Conservation (phyloP, 2,329 filamentous ascomycete species). For the Aaosphaeria arxii region DNA sequence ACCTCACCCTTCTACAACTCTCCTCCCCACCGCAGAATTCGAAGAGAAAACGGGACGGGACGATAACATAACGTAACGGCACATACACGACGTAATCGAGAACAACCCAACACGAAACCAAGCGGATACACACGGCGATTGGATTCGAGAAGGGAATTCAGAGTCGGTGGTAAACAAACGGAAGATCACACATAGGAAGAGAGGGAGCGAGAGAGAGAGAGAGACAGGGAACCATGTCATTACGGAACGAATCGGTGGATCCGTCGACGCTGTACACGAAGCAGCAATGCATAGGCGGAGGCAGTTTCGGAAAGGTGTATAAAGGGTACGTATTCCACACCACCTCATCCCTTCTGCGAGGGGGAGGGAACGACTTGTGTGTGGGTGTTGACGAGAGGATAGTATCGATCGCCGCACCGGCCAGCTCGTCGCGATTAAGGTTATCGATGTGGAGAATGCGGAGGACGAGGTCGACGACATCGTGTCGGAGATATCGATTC, state of each 20-base stretch:
- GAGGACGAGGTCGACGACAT: constrained; percentile 99
- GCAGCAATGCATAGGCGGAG: constrained; percentile 67
- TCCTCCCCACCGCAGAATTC: too few relatives aligned
- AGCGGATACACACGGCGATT: too few relatives aligned
- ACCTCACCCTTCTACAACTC: too few relatives aligned
- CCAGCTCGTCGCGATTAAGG: constrained; percentile 93
- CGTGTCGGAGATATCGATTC: constrained; percentile 96
- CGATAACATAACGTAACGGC: too few relatives aligned
- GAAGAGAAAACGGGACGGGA: too few relatives aligned
- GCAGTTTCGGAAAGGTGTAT: constrained; percentile 98
- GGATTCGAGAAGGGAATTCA: neutral
- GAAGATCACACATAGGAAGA: neutral
- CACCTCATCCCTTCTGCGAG: neutral
- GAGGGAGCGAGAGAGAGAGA: too few relatives aligned
- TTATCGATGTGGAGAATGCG: constrained; percentile 98
- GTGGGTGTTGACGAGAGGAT: neutral
- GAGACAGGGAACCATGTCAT: too few relatives aligned
- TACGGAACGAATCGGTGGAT: constrained; percentile 57
- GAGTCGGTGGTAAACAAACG: neutral
- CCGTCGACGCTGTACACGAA: constrained; percentile 92
- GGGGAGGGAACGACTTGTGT: neutral
- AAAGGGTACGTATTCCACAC: constrained; percentile 71
- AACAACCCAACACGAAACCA: too few relatives aligned
- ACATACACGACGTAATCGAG: too few relatives aligned
- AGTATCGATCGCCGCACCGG: constrained; percentile 81